These are phyloP conservation scores for Casaregolazyma suthepensis DNA, from an alignment of 1,139 yeast genomes.

Conservation along the genomic window DNA sequence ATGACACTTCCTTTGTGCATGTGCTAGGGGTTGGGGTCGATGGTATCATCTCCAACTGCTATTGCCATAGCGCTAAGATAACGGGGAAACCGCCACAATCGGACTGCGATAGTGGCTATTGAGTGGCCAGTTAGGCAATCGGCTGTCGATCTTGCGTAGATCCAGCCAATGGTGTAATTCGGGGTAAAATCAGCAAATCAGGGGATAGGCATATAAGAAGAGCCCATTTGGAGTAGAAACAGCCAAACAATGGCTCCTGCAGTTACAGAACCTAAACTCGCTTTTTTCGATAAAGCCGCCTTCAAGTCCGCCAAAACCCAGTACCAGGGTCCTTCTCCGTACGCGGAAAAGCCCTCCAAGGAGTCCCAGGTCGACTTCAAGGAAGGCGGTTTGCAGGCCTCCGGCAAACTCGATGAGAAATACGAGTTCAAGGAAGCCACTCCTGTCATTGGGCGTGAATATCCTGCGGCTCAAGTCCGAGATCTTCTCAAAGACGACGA, in stretches of 20 bases:
- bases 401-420: constrained; percentile 22
- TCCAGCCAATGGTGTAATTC: background rate
- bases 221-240: background rate
- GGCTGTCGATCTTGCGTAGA: background rate
- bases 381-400: constrained; percentile 15
- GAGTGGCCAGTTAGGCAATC: background rate
- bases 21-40: background rate
- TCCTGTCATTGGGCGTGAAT: constrained; percentile 31
- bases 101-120: background rate
- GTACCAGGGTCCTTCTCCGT: constrained; percentile 24
- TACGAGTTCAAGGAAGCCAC: constrained; percentile 27
- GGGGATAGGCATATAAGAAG: background rate
- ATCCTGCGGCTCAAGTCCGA: constrained; percentile 33
- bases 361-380: constrained; percentile 16
- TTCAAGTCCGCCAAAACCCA: constrained; percentile 16
- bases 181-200: background rate
- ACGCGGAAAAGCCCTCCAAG: constrained; percentile 19
- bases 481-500: constrained; percentile 45
- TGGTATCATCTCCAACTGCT: background rate
- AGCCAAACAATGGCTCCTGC: constrained; percentile 3
- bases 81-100: background rate
- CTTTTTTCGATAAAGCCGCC: constrained; percentile 9
- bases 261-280: background rate
- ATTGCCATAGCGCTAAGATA: background rate
- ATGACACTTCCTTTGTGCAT: background rate